These are phyloP conservation scores for Phytopythium cucurbitacearum DNA, from an alignment of 352 stramenopile genomes.

Conservation along the genomic window DNA sequence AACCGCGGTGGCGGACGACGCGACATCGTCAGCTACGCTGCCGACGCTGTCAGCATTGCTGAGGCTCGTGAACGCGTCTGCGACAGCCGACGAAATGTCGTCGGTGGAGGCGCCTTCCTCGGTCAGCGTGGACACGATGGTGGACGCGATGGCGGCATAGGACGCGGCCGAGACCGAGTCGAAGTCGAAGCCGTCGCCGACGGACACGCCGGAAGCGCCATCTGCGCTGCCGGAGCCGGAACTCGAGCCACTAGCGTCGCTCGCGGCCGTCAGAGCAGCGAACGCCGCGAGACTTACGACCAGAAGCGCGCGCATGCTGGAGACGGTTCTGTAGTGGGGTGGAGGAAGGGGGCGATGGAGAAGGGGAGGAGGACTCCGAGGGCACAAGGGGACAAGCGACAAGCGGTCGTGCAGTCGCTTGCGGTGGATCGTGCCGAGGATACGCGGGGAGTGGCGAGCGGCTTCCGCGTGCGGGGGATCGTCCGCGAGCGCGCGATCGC, in stretches of 20 bases:
- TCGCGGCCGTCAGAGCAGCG: constrained; percentile 13
- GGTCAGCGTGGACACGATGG: constrained; percentile 6
- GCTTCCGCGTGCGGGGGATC: not conserved
- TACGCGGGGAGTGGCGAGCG: not conserved
- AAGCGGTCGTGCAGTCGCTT: not conserved
- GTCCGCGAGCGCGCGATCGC: constrained; percentile 5
- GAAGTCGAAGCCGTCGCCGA: constrained; percentile 13
- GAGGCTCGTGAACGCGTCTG: not conserved
- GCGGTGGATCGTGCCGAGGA: not conserved
- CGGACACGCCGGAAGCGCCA: constrained; percentile 2
- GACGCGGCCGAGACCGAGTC: constrained; percentile 11
- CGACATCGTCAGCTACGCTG: too few relatives aligned
- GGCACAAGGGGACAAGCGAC: too few relatives aligned
- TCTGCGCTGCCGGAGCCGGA: constrained; percentile 13
- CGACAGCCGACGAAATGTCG: not conserved
- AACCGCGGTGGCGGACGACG: too few relatives aligned
- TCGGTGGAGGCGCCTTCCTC: not conserved
- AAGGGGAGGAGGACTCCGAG: not conserved
- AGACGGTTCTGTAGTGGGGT: not conserved
- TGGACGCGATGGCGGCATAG: constrained; percentile 2
- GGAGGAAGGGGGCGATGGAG: not conserved
- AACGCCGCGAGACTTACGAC: constrained; percentile 18
- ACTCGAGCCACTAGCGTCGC: constrained; percentile 12
- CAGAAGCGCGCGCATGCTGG: constrained; percentile 14
- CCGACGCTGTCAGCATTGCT: too few relatives aligned